Conservation (phyloP, 805 yeast genomes). For the Saccharomyces kudriavzevii region DNA sequence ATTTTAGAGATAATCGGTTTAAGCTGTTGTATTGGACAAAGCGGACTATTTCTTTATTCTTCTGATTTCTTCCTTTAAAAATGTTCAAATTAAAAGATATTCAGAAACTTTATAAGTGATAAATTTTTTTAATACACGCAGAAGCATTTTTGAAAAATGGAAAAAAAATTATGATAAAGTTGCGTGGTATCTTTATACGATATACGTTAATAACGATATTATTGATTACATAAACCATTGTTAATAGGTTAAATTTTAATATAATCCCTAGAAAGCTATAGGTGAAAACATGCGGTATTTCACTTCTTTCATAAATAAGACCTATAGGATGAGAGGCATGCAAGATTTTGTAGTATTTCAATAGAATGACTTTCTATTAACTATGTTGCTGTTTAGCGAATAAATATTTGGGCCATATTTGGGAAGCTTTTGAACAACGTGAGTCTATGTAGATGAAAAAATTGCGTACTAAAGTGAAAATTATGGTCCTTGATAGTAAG, state of each 20-base stretch:
- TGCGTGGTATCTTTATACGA: neutral
- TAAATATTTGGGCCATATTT: neutral
- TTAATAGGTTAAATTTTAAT: too few species aligned
- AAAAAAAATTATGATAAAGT: neutral
- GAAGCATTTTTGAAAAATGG: neutral
- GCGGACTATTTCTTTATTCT: constrained; percentile 11
- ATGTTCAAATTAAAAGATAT: neutral
- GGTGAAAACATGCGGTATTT: too few species aligned
- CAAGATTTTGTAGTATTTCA: neutral
- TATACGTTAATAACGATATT: neutral
- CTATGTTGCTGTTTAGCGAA: neutral
- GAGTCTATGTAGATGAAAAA: neutral
- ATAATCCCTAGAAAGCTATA: too few species aligned
- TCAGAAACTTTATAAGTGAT: neutral
- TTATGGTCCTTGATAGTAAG: neutral
- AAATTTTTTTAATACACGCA: neutral
- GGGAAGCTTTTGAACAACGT: neutral
- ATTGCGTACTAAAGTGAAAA: neutral
- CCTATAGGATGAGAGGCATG: neutral
- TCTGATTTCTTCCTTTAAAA: neutral
- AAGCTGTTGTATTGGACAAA: constrained; percentile 5
- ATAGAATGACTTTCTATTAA: neutral
- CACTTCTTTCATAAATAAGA: neutral
- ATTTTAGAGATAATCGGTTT: constrained; percentile 9
- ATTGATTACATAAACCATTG: too few species aligned